A percentile compares a stretch with the other conserved stretches of the same genome.
phyloP scores from a whole-genome alignment of 2,329 filamentous ascomycete species.

The Neopestalotiopsis sp. region DNA sequence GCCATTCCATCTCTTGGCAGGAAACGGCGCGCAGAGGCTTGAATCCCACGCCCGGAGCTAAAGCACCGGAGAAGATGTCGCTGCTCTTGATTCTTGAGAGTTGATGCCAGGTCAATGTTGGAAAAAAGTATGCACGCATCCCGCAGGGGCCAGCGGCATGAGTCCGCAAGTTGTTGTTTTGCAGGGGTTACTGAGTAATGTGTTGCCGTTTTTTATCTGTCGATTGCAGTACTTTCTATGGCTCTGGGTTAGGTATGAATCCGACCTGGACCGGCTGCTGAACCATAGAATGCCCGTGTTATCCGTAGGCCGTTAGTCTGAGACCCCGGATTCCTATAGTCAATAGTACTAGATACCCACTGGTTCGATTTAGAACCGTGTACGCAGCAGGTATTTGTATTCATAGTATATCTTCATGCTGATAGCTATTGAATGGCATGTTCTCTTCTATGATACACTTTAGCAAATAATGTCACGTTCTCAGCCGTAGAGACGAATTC shows the following conservation, averaged over 20 bases:
- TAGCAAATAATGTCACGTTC: no score
- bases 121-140: background rate
- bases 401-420: background rate
- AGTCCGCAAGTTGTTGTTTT: background rate
- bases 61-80: background rate
- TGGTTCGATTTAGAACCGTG: background rate
- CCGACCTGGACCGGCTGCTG: background rate
- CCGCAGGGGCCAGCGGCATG: background rate
- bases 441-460: no score
- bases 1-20: background rate
- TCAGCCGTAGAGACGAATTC: no score
- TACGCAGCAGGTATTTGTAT: background rate
- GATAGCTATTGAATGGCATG: no score
- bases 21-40: background rate
- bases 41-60: constrained; percentile 1
- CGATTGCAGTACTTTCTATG: background rate
- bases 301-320: background rate
- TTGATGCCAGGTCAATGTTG: background rate
- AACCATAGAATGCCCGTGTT: background rate
- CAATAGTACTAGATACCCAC: background rate
- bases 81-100: background rate
- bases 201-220: background rate
- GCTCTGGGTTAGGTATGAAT: background rate
- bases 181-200: background rate
- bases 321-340: background rate